Evolutionary conservation across 345 rosid genomes (phyloP), one percentile per base, ranked within the genome.

Genomic region (Clarkia xantiana): DNA sequence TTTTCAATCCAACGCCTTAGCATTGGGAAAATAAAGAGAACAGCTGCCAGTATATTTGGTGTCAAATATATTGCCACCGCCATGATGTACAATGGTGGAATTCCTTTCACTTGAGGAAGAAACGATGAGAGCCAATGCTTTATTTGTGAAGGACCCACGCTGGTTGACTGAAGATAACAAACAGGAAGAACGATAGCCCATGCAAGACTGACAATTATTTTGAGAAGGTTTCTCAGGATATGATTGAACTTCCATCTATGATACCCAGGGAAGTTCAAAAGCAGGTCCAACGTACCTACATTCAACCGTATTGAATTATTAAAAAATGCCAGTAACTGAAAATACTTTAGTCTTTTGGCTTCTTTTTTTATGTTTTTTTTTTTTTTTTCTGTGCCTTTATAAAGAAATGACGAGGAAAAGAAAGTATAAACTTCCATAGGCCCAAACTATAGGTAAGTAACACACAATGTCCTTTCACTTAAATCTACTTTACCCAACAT

Each of bases 1-100:
- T 80, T 86, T 71, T 91, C 98, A 64, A 91, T 91, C 88, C 91
- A 91, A 50, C 93, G 86, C 20, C 96, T 74, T 42, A 90, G 78
- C 96, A 90, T 86, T 52, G 96, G 98, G 45, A 91, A 91, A 65
- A 86, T 69, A 63, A 91, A 91, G 74, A 86, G 79, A 56, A 61
- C 64, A 56, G 93, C 89, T 43, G 87, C 71, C 57, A 91, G 71
- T 43, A 80, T 45, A 70, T 91, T 91, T 61, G 94, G 93, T 40
- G 84, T 59, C 80, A 91, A 62, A 68, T 91, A 86, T 60, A 84
- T 23, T 10, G 58, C 80, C 56, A 79, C 93, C 53, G 96, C 93
- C 81, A 81, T 17, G 48, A 86, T 50, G 62, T 91, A 91, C 44
- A 83, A 58, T 10, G 94, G 80, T 57, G 93, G 88, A 70, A 83